phyloP scores from a whole-genome alignment of 257 asterid genomes.

The Solanum lignicaule region DNA sequence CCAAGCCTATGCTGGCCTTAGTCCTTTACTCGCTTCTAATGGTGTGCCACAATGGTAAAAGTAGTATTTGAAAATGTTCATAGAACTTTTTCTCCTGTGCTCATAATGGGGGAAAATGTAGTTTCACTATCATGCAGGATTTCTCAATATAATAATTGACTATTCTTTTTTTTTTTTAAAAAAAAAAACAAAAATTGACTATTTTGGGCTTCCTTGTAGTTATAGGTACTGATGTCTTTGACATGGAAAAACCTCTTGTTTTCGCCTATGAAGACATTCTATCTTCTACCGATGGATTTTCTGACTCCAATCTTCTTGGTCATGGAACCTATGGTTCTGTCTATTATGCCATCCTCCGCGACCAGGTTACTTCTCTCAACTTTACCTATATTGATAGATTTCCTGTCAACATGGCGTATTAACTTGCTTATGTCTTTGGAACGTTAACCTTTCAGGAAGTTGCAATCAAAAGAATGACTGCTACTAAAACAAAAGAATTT shows the following conservation, averaged over 20 bases:
- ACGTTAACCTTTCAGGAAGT: constrained; percentile 54
- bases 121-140: not conserved
- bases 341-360: constrained; percentile 73
- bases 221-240: constrained; percentile 73
- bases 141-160: not conserved
- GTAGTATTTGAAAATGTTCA: not conserved
- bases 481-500: constrained; percentile 85
- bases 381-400: not conserved
- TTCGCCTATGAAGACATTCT: constrained; percentile 60
- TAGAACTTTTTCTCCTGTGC: not conserved
- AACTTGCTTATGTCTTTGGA: constrained; percentile 1
- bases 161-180: not conserved
- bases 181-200: not conserved
- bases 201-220: constrained; percentile 38
- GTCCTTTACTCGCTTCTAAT: not conserved
- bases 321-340: constrained; percentile 93
- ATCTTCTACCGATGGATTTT: constrained; percentile 69
- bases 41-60: not conserved
- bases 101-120: not conserved
- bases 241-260: constrained; percentile 82
- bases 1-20: not conserved
- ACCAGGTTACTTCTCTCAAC: constrained; percentile 44
- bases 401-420: not conserved
- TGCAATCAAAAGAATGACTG: constrained; percentile 81
- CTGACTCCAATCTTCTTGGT: constrained; percentile 85